phyloP scores from a whole-genome alignment of 768 basidiomycete genomes.

The Sporobolomyces phaffii region DNA sequence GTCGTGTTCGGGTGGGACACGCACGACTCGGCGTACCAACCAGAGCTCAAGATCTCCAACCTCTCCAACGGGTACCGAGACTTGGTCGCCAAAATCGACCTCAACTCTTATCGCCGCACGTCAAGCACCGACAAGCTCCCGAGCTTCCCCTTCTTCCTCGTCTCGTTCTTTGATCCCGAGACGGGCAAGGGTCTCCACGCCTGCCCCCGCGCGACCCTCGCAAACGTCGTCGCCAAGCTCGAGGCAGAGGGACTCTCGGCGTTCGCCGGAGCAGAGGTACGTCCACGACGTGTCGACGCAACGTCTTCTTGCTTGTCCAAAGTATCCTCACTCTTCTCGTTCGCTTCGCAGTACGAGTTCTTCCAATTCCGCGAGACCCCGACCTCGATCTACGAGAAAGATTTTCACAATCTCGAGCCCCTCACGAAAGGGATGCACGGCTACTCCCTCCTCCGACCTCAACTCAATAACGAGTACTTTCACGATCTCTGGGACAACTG shows the following conservation, averaged over 20 bases:
- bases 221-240: conserved; percentile 54
- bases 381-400: conserved; percentile 66
- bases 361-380: conserved; percentile 64
- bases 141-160: conserved; percentile 93
- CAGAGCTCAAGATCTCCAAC: conserved; percentile 85
- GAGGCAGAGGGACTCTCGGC: conserved; percentile 57
- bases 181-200: conserved; percentile 67
- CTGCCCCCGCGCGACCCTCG: conserved; percentile 79
- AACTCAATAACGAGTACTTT: conserved; percentile 79
- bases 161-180: conserved; percentile 83
- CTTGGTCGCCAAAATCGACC: conserved; percentile 74
- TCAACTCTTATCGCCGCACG: conserved; percentile 78
- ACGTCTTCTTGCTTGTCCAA: too few relatives aligned
- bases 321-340: too few relatives aligned
- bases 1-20: conserved; percentile 58
- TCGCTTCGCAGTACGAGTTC: conserved; percentile 71
- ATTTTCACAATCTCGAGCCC: conserved; percentile 65
- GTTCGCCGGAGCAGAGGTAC: conserved; percentile 38
- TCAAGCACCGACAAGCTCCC: conserved; percentile 88
- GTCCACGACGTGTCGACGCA: background rate
- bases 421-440: conserved; percentile 95
- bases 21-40: conserved; percentile 75
- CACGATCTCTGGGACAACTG: conserved; percentile 75
- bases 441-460: conserved; percentile 66
- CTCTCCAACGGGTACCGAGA: conserved; percentile 87